Base-by-base conservation (phyloP, 257 asterid species). In the Lithospermum erythrorhizon region DNA sequence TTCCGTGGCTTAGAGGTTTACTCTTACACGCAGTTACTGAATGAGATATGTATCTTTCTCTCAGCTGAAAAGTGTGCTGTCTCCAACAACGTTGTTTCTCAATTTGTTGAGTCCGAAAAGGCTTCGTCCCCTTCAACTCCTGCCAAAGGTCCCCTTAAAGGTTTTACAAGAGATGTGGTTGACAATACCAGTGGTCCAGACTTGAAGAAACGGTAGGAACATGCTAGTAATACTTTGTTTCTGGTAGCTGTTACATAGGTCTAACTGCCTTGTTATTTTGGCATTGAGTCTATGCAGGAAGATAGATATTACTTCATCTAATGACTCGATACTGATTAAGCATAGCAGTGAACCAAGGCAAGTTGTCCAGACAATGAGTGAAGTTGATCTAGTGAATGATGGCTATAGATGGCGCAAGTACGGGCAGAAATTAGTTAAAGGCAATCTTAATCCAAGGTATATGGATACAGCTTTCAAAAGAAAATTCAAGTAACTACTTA, bases 401-500 rank as follows among this genome's bases (percentile, higher is more conserved):
- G 96, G 95, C 66, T 83, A 83, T 71, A 87, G 97, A 74, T 87
- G 97, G 97, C 95, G 97, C 71, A 90, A 90, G 73, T 90, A 90
- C 27, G 97, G 97, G 61, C 97, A 90, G 83, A 90, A 90, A 75
- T 73, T 90, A 72, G 95, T 90, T 21, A 90, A 90, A 78, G 96
- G 97, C 69, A 90, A 83, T 78, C 89, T 94, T 54, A 83, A 90
- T 68, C 97, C 97, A n/a, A 83, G 97, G 97, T 90, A 85, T 45
- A n/a, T n/a, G n/a, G n/a, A n/a, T n/a, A n/a, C n/a, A n/a, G n/a
- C n/a, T n/a, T n/a, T n/a, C n/a, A n/a, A n/a, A n/a, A n/a, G n/a
- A n/a, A n/a, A n/a, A n/a, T n/a, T n/a, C n/a, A n/a, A n/a, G n/a
- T n/a, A n/a, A n/a, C n/a, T n/a, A n/a, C n/a, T n/a, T n/a, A n/a